Conservation (phyloP, 2,329 filamentous ascomycete species). For the Colletotrichum incanum region DNA sequence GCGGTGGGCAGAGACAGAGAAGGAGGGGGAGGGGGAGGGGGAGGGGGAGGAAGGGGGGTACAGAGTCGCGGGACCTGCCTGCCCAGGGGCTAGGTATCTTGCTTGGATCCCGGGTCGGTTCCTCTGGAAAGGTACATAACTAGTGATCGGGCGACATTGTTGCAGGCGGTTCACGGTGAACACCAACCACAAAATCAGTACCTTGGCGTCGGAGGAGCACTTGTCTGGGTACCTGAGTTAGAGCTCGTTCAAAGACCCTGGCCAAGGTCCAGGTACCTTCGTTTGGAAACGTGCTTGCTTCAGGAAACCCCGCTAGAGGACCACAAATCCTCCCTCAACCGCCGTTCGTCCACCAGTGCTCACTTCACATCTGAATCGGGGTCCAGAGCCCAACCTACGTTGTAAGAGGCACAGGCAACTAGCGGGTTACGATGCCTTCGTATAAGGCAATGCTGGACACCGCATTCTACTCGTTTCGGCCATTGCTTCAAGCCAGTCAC, state of each 20-base stretch:
- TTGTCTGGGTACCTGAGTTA: conserved; percentile 4
- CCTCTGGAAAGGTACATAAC: not conserved
- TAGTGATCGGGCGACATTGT: not conserved
- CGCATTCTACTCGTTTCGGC: not conserved
- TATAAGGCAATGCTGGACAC: not conserved
- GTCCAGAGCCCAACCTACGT: not conserved
- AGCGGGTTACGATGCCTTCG: not conserved
- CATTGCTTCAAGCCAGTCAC: not conserved
- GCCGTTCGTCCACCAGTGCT: not conserved
- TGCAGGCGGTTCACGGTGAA: not conserved
- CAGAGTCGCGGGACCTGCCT: conserved; percentile 8
- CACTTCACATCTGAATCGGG: not conserved
- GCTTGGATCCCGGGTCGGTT: not conserved
- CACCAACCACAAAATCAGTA: not conserved
- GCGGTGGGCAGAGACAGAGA: conserved; percentile 1
- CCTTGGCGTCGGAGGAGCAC: not conserved
- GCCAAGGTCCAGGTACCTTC: conserved; percentile 29
- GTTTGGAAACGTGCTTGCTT: conserved; percentile 39
- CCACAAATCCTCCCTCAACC: conserved; percentile 6
- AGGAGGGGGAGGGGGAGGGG: not conserved
- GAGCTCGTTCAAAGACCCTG: not conserved
- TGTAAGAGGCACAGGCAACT: not conserved
- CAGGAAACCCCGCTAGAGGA: conserved; percentile 22
- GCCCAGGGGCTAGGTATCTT: not conserved
- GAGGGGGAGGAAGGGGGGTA: not conserved